Conservation (phyloP, 208 protist species). For the Leishmania lainsoni region DNA sequence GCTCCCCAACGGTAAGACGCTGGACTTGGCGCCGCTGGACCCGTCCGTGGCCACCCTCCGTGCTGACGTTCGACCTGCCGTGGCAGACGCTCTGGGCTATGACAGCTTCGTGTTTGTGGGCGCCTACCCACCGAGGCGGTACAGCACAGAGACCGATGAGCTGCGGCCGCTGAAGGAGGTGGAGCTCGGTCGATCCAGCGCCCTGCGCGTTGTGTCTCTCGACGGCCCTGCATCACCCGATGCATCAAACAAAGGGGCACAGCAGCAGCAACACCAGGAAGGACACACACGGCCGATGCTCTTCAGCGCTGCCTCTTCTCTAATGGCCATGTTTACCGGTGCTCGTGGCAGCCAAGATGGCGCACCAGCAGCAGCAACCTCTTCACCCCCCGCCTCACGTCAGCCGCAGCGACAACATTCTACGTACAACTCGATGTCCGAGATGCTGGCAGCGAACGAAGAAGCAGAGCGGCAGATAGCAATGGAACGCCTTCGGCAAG, state of each 20-base stretch:
- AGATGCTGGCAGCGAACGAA: slow-evolving; percentile 50
- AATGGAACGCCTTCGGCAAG: slow-evolving; percentile 26
- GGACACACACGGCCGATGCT: slow-evolving; percentile 13
- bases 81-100: slow-evolving; percentile 35
- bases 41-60: slow-evolving; percentile 44
- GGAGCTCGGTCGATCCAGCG: slow-evolving; percentile 43
- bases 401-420: slow-evolving; percentile 8
- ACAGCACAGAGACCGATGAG: slow-evolving; percentile 51
- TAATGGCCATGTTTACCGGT: slow-evolving; percentile 18
- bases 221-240: slow-evolving; percentile 11
- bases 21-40: slow-evolving; percentile 42
- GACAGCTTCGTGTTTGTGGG: slow-evolving; percentile 57
- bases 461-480: slow-evolving; percentile 39
- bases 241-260: slow-evolving; percentile 1
- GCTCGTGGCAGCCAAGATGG: background rate
- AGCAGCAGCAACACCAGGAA: slow-evolving; percentile 6
- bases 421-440: slow-evolving; percentile 51
- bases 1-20: slow-evolving; percentile 54
- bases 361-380: background rate
- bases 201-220: slow-evolving; percentile 59
- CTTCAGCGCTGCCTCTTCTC: slow-evolving; percentile 24
- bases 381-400: background rate
- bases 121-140: slow-evolving; percentile 53
- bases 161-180: slow-evolving; percentile 36
- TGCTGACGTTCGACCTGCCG: slow-evolving; percentile 43